Conservation (phyloP, 495 filamentous ascomycete genomes). For the Tuber melanosporum region DNA sequence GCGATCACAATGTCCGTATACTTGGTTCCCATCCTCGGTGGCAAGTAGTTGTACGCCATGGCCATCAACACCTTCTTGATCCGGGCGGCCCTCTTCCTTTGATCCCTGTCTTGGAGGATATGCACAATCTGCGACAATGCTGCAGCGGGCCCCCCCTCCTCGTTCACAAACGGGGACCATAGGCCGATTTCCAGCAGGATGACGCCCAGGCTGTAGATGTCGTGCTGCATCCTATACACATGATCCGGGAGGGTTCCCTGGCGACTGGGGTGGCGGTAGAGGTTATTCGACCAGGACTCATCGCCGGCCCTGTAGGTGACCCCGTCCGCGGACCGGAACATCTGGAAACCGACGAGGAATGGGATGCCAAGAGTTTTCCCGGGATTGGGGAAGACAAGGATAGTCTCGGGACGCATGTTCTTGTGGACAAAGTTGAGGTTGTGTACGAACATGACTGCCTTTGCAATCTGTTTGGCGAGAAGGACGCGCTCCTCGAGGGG, state of each 20-base stretch:
- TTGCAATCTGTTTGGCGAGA: conserved; percentile 48
- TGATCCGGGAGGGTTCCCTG: conserved; percentile 46
- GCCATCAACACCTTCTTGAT: conserved; percentile 46
- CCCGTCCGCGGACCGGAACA: conserved; percentile 46
- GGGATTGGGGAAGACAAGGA: conserved; percentile 45
- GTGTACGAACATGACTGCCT: conserved; percentile 50
- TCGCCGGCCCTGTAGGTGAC: conserved; percentile 46
- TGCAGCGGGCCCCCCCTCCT: not conserved
- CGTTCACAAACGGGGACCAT: conserved; percentile 50
- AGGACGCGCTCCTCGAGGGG: conserved; percentile 42
- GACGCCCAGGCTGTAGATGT: conserved; percentile 60
- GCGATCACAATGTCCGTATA: conserved; percentile 50
- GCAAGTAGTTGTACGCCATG: conserved; percentile 46
- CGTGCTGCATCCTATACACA: conserved; percentile 55
- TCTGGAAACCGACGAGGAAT: conserved; percentile 52
- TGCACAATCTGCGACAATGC: conserved; percentile 12
- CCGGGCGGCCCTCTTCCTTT: conserved; percentile 19
- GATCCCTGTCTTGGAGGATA: conserved; percentile 16
- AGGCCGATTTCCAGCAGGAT: conserved; percentile 58
- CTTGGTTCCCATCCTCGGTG: conserved; percentile 47
- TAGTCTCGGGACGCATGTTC: conserved; percentile 52
- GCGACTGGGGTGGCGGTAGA: conserved; percentile 55
- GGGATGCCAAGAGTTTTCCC: conserved; percentile 30
- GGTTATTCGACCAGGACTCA: conserved; percentile 45
- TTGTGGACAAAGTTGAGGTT: conserved; percentile 53